Evolutionary conservation across 208 protist genomes (phyloP).

Genomic region (Leishmania gerbilli): DNA sequence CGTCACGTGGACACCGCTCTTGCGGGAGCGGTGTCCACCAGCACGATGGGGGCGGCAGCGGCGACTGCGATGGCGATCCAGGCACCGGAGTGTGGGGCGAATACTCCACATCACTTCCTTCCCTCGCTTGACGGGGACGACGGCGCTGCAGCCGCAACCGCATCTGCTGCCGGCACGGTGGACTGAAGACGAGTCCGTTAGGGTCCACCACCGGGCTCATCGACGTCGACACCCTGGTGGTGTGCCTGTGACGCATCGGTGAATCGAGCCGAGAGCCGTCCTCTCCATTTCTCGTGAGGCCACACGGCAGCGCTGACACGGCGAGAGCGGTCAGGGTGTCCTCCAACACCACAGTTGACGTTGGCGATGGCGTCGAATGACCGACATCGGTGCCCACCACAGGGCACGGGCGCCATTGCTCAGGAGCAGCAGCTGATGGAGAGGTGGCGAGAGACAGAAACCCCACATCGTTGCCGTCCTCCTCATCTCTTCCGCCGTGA

Average conservation of each 20-base stretch:
- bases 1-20: not conserved
- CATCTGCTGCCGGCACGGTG: constrained; percentile 20
- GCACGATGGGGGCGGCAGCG: not conserved
- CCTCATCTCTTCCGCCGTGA: too few species aligned
- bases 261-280: not conserved
- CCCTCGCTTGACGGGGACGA: constrained; percentile 4
- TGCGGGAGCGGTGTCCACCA: not conserved
- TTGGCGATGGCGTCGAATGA: not conserved
- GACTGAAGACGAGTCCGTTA: constrained; percentile 47
- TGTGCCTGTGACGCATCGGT: not conserved
- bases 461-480: not conserved
- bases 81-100: not conserved
- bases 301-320: not conserved
- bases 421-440: not conserved
- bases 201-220: constrained; percentile 5
- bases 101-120: not conserved
- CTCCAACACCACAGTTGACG: not conserved
- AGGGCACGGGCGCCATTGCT: not conserved
- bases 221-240: constrained; percentile 3
- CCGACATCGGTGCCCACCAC: not conserved
- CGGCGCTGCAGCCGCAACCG: constrained; percentile 15
- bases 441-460: constrained; percentile 5
- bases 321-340: not conserved
- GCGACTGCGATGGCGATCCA: not conserved
- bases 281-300: not conserved